Evolutionary conservation across 768 basidiomycete species (phyloP).

Genomic region (Leccinum arenicola): DNA sequence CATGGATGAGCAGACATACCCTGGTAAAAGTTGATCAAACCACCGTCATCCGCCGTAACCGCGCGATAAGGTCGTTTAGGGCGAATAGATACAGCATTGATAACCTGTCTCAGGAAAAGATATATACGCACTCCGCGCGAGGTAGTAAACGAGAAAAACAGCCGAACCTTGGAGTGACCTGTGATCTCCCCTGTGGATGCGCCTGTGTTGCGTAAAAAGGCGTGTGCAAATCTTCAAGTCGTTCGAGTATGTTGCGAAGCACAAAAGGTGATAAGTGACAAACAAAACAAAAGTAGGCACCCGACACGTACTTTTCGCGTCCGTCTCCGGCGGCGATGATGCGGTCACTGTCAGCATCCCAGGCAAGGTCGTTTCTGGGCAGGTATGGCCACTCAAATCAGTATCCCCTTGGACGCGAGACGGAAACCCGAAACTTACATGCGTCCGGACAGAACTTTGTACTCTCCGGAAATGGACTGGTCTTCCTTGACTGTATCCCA

Average conservation of each 20-base stretch:
- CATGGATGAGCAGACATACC: slow-evolving; percentile 38
- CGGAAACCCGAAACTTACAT: slow-evolving; percentile 46
- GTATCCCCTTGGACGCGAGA: neutral
- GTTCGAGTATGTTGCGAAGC: neutral
- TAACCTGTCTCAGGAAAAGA: slow-evolving; percentile 41
- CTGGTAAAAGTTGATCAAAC: slow-evolving; percentile 77
- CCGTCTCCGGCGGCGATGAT: slow-evolving; percentile 94
- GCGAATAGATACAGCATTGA: slow-evolving; percentile 88
- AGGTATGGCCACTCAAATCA: neutral
- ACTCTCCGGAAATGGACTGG: slow-evolving; percentile 78
- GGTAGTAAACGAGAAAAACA: neutral
- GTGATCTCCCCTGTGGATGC: slow-evolving; percentile 84
- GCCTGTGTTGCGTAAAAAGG: slow-evolving; percentile 82
- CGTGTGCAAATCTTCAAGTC: slow-evolving; percentile 66
- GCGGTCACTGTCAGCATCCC: slow-evolving; percentile 97
- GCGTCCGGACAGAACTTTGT: slow-evolving; percentile 67
- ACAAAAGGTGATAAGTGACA: neutral
- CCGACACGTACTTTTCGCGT: slow-evolving; percentile 63
- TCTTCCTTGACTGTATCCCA: slow-evolving; percentile 93
- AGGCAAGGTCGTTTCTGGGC: slow-evolving; percentile 89
- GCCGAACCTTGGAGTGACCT: slow-evolving; percentile 80
- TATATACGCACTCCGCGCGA: neutral
- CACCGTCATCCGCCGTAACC: slow-evolving; percentile 84
- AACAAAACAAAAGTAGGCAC: neutral
- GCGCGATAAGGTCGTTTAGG: slow-evolving; percentile 90